Evolutionary conservation across 768 basidiomycete genomes (phyloP).

Genomic region (Lactarius evosmus): DNA sequence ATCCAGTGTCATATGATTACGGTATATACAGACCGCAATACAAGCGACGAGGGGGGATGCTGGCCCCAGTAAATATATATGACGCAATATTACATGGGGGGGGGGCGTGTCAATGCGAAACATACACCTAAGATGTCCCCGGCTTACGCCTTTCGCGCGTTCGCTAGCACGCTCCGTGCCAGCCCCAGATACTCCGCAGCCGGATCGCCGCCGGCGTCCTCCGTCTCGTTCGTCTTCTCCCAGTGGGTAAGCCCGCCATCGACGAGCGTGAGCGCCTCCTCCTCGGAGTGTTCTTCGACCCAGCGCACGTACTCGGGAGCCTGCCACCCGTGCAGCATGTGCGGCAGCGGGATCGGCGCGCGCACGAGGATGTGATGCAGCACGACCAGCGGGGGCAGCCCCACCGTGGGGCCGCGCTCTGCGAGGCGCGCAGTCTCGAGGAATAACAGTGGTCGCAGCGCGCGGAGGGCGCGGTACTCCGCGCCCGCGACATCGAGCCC

Average conservation of each 20-base stretch:
- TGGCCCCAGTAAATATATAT: background rate
- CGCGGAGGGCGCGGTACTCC: slow-evolving; percentile 82
- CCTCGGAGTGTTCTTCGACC: slow-evolving; percentile 86
- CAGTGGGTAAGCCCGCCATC: slow-evolving; percentile 75
- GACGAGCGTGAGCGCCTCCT: slow-evolving; percentile 76
- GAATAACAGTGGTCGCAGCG: slow-evolving; percentile 88
- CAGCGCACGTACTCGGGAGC: slow-evolving; percentile 96
- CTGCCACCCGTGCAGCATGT: slow-evolving; percentile 88
- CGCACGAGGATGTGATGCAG: slow-evolving; percentile 91
- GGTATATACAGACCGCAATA: background rate
- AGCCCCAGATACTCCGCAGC: slow-evolving; percentile 59
- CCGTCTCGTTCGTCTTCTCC: slow-evolving; percentile 67
- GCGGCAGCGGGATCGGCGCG: slow-evolving; percentile 81
- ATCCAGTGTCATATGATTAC: too few relatives aligned
- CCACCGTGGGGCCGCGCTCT: slow-evolving; percentile 60
- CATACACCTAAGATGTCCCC: background rate
- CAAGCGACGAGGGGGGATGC: too few relatives aligned
- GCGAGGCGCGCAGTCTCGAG: slow-evolving; percentile 73
- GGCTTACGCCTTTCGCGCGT: slow-evolving; percentile 32
- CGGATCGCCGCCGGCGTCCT: slow-evolving; percentile 48
- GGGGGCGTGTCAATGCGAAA: background rate
- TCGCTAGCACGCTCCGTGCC: slow-evolving; percentile 61
- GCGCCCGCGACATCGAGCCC: slow-evolving; percentile 76
- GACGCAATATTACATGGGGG: background rate
- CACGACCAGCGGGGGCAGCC: slow-evolving; percentile 83